Evolutionary conservation across 164 flowering plant species (phyloP).

Genomic region (Vitis amurensis): DNA sequence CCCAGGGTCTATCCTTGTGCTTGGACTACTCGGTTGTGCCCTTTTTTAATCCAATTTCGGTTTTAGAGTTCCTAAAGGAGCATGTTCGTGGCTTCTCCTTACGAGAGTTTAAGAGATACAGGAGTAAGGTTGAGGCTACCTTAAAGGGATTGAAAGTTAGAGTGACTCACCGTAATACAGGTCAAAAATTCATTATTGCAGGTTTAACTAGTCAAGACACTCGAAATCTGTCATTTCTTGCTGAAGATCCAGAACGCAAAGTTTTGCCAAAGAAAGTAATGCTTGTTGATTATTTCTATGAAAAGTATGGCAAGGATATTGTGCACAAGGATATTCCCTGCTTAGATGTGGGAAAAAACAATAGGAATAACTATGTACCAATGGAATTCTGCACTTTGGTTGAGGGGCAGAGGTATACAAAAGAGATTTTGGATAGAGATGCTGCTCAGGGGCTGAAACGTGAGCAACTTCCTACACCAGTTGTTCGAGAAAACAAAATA

Average conservation of each 20-base stretch:
- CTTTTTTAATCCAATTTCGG: slow-evolving; percentile 46
- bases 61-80: slow-evolving; percentile 50
- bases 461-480: slow-evolving; percentile 34
- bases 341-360: slow-evolving; percentile 55
- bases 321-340: slow-evolving; percentile 51
- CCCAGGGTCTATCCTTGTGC: slow-evolving; percentile 54
- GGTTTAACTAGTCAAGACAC: slow-evolving; percentile 39
- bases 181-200: slow-evolving; percentile 46
- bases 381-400: slow-evolving; percentile 76
- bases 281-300: slow-evolving; percentile 50
- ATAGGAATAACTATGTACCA: slow-evolving; percentile 51
- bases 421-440: slow-evolving; percentile 39
- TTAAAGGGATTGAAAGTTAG: slow-evolving; percentile 56
- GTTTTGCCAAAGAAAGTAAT: slow-evolving; percentile 18
- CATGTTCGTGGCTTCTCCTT: slow-evolving; percentile 25
- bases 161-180: slow-evolving; percentile 62
- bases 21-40: slow-evolving; percentile 63
- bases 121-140: slow-evolving; percentile 22
- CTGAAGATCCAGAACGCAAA: slow-evolving; percentile 33
- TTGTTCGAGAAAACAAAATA: slow-evolving; percentile 36
- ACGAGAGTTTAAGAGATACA: slow-evolving; percentile 15
- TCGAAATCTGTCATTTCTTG: slow-evolving; percentile 15
- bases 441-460: slow-evolving; percentile 27
- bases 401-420: slow-evolving; percentile 70
- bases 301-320: slow-evolving; percentile 44